phyloP scores from a whole-genome alignment of 495 filamentous ascomycete species.

The Amphirosellinia nigrospora region DNA sequence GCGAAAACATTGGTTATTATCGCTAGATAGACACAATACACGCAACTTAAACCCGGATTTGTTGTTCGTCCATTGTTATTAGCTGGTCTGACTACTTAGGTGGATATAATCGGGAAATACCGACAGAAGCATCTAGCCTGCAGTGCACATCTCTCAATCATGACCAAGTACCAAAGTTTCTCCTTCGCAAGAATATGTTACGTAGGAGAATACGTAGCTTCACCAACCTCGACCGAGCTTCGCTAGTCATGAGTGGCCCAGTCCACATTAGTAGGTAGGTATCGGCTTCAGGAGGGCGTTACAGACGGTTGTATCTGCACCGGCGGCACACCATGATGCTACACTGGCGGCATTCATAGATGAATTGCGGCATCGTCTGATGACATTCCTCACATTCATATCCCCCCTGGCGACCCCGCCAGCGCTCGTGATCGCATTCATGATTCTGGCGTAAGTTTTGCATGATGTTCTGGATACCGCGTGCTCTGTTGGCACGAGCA shows the following conservation, averaged over 20 bases:
- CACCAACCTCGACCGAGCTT: not conserved
- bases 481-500: not conserved
- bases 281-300: not conserved
- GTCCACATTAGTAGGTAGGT: not conserved
- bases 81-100: not conserved
- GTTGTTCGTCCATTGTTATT: not conserved
- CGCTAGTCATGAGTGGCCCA: not conserved
- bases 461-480: conserved; percentile 1
- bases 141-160: not conserved
- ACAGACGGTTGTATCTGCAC: conserved; percentile 38
- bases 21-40: not conserved
- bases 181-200: not conserved
- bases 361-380: conserved; percentile 32
- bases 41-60: not conserved
- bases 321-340: conserved; percentile 35
- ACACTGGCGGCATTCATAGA: conserved; percentile 43
- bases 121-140: not conserved
- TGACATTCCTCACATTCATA: conserved; percentile 38
- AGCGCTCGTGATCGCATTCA: conserved; percentile 35
- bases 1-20: not conserved
- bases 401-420: conserved; percentile 27
- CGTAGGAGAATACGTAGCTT: not conserved
- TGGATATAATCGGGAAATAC: not conserved
- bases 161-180: not conserved
- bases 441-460: conserved; percentile 34